Evolutionary conservation across 768 basidiomycete species (phyloP), one percentile per base, ranked within the genome.

Genomic region (Mycena pura): DNA sequence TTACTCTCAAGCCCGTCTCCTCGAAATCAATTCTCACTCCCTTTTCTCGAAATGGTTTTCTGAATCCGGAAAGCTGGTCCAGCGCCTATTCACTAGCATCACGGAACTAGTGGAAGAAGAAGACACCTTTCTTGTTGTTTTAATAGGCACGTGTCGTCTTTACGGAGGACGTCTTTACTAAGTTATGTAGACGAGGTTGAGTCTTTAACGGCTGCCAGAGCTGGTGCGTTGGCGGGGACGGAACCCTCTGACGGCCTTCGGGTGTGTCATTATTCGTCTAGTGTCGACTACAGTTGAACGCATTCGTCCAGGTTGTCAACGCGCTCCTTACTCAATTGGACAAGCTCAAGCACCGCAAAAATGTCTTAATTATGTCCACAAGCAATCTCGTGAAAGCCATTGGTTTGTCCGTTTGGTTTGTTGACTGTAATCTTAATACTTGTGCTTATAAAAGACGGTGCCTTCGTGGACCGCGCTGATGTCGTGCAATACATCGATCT

Each of bases 31-130:
- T 72, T 96, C 97, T 0, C 97, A 99, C 76, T 98, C 96, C 2
- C 83, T 99, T 15, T 99, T 99, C 73, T 96, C 94, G 15, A 92
- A 95, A 68, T 99, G 97, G 96, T 99, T 99, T 77, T 98, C 96
- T 0, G 97, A 99, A 72, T 97, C 95, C 0, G 97, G 97, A 15
- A 99, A 99, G 74, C 86, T 99, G 27, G 97, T 99, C 2, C 96
- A 99, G 70, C 86, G 91, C 45, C 80, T 99, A 17, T 99, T 99
- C 72, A 85, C 82, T 36, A 91, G 84, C 59, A 94, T 99, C 57
- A 92, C 84, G 36, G 95, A 97, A 65, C 83, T 99, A 76, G 90
- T 92, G 0, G 95, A 97, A 48, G 95, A 98, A 68, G 93, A 96
- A 63, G 87, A 89, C 57, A 86, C 86, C 15, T 98, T 99, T 69